Base-by-base conservation (phyloP, 23 red algal species). In the Gracilariopsis chorda region DNA sequence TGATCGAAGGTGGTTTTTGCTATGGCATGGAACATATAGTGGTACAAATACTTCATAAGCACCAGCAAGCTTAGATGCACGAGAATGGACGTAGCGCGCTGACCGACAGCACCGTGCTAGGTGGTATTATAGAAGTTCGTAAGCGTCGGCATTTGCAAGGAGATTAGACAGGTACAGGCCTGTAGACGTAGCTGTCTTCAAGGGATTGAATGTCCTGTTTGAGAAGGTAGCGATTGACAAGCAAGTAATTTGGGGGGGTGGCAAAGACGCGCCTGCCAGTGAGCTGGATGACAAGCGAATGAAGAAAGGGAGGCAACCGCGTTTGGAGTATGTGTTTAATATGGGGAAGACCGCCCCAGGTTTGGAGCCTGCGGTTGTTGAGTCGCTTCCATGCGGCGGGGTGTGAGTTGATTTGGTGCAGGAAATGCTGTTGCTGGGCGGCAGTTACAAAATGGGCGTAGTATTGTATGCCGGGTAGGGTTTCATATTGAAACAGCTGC, bases 151-250 rank as follows among this genome's bases (percentile, higher is more conserved):
- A 34, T 53, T 7, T 49, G 58, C 14, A 96, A 75, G 34, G 87
- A 92, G 19, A 96, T 16, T 46, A 96, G 21, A 75, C 88, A 5
- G 94, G 88, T 25, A 51, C 36, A 11, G 94, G 88, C 24, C 52
- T 60, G 71, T 87, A 96, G 2, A 58, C 72, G 0, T 87, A 88
- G 9, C 94, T 88, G 78, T 96, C 94, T 24, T 60, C 94, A 73
- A 92, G 94, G 9, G 88, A 67, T 3, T 71, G 32, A 57, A 96
- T 96, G 25, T 88, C 94, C 48, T 93, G 80, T 8, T 88, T 88
- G 49, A 71, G 37, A 1, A 24, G 32, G 71, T 96, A 96, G 42
- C 86, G 77, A 60, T 96, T 96, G 43, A 96, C 84, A 30, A 96
- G 88, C 27, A 96, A 80, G 69, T 96, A 88, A 56, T 96, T 96